Conservation (phyloP, 768 basidiomycete species). For the Candolleomyces aberdarensis region DNA sequence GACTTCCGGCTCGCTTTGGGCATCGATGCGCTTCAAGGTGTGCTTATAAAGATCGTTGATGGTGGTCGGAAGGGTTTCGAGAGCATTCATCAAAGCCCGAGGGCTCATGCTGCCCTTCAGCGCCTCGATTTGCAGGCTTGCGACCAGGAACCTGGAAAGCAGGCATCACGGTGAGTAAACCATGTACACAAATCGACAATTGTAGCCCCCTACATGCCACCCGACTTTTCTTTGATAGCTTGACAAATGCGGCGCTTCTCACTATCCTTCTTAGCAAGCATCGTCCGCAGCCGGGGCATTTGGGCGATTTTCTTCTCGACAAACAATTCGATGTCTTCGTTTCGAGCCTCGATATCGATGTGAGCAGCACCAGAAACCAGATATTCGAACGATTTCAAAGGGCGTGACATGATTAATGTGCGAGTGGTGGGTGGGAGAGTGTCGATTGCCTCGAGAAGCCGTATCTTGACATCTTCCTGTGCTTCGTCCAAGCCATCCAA, state of each 20-base stretch:
- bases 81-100: background rate
- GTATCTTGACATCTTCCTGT: background rate
- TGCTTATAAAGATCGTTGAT: background rate
- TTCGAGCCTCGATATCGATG: background rate
- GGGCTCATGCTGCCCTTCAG: background rate
- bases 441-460: background rate
- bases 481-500: conserved; percentile 4
- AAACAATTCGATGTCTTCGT: background rate
- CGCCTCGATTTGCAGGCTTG: conserved; percentile 1
- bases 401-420: conserved; percentile 1
- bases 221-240: background rate
- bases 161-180: background rate
- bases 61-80: background rate
- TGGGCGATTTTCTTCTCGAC: background rate
- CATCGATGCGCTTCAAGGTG: background rate
- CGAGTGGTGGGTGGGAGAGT: background rate
- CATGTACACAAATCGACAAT: background rate
- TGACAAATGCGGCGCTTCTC: background rate
- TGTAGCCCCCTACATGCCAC: background rate
- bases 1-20: background rate
- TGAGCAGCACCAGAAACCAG: background rate
- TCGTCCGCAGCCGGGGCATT: background rate
- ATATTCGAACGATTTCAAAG: background rate
- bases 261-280: background rate
- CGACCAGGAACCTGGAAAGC: conserved; percentile 1